Evolutionary conservation across 352 stramenopile species (phyloP), one percentile per base, ranked within the genome.

Genomic region (Pythium dissimile): DNA sequence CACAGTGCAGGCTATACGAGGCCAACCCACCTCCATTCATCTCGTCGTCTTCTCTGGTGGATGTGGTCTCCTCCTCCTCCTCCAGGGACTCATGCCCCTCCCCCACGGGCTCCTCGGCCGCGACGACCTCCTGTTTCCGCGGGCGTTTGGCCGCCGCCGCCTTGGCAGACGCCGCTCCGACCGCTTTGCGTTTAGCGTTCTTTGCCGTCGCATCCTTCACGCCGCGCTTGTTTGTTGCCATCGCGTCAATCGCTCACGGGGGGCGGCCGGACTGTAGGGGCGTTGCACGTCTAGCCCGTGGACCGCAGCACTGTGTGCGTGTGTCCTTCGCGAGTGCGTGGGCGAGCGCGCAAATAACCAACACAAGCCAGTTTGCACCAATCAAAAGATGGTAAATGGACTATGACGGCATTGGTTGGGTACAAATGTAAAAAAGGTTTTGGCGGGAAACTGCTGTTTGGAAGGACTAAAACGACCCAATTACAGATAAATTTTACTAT

Each of bases 371-470:
- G 44, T 67, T 49, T 37, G 31, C 32, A 3, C 60, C 60, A 63
- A 68, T 68, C 26, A 55, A 12, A 49, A 1, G 2, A 11, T 3
- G 1, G 30, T 10, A 18, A 34, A 1, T n/a, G 12, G 4, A 39
- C 8, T 34, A 16, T 31, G 32, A 5, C 11, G 8, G 3, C 5
- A 30, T 28, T 35, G 16, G 59, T 68, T 68, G 54, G 50, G 26
- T 21, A 13, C 49, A 62, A 63, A 47, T 27, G 23, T 13, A 26
- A n/a, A 24, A 15, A 16, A 15, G 27, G 38, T 63, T 62, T 56
- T 68, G 60, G 60, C 60, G 60, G 60, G 60, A 67, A 67, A 67
- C 23, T 2, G 4, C 5, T 31, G 47, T 30, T 39, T 60, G 21
- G 46, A 27, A 49, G 7, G 15, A n/a, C n/a, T n/a, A n/a, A n/a